Conservation (phyloP, 768 basidiomycete species). For the Butyriboletus loyo region DNA sequence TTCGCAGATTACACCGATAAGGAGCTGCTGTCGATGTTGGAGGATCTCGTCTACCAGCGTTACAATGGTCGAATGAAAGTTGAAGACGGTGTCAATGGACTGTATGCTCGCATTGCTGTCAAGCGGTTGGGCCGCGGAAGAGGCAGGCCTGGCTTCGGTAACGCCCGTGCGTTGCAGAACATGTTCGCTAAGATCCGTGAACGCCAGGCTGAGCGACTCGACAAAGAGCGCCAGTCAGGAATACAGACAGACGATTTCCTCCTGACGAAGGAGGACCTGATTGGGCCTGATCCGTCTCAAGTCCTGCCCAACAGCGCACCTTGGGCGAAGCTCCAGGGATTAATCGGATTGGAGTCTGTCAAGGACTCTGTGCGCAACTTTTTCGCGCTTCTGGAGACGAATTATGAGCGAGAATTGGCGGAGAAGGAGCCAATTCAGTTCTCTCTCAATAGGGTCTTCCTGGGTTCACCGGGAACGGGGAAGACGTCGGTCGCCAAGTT, state of each 20-base stretch:
- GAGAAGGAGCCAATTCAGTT: constrained; percentile 52
- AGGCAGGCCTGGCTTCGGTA: constrained; percentile 61
- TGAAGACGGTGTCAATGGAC: constrained; percentile 52
- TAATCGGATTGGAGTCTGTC: constrained; percentile 57
- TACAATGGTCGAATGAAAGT: constrained; percentile 53
- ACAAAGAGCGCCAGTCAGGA: constrained; percentile 41
- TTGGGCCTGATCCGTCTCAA: constrained; percentile 60
- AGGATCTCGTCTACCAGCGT: constrained; percentile 42
- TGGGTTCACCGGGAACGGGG: constrained; percentile 69
- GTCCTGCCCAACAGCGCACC: constrained; percentile 45
- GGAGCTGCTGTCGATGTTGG: constrained; percentile 55
- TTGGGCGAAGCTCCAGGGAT: constrained; percentile 49
- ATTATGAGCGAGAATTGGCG: constrained; percentile 57
- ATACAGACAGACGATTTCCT: constrained; percentile 48
- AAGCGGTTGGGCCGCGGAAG: constrained; percentile 62
- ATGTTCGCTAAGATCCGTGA: constrained; percentile 45
- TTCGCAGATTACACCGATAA: constrained; percentile 62
- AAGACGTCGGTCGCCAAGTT: constrained; percentile 71
- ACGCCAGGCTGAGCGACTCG: constrained; percentile 53
- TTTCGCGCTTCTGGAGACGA: constrained; percentile 46
- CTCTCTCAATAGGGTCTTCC: constrained; percentile 63
- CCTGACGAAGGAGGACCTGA: constrained; percentile 53
- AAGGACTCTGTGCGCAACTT: constrained; percentile 55
- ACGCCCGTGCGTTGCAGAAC: constrained; percentile 61
- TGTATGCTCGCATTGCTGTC: constrained; percentile 55